Evolutionary conservation across 1,284 basidiomycete genomes (phyloP).

Genomic region (Papiliotrema nemorosa): DNA sequence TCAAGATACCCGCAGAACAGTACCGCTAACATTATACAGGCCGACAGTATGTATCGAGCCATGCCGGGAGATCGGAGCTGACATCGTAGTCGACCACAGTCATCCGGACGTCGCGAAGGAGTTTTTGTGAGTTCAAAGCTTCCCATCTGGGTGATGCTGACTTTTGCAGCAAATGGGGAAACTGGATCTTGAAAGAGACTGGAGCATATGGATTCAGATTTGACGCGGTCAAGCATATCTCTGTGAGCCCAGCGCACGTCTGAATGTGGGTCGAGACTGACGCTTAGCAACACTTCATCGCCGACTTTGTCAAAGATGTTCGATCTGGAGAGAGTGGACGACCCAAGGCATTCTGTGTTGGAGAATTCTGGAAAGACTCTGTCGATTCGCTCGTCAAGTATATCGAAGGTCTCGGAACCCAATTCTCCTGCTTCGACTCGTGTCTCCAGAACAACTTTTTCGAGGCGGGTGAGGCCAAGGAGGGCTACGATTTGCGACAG

Average conservation of each 20-base stretch:
- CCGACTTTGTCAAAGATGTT: conserved; percentile 56
- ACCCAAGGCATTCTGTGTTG: conserved; percentile 53
- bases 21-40: not conserved
- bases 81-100: conserved; percentile 64
- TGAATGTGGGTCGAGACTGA: not conserved
- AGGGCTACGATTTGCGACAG: conserved; percentile 54
- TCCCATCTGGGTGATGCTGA: not conserved
- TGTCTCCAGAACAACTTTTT: conserved; percentile 51
- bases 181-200: conserved; percentile 65
- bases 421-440: conserved; percentile 59
- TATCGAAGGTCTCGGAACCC: conserved; percentile 50
- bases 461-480: conserved; percentile 53
- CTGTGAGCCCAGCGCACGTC: conserved; percentile 19
- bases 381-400: conserved; percentile 40
- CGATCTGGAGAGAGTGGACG: conserved; percentile 50
- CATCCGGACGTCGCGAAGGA: conserved; percentile 65
- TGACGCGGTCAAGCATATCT: conserved; percentile 72
- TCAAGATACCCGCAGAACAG: too few species aligned
- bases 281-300: conserved; percentile 50
- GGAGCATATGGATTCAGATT: conserved; percentile 77
- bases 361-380: conserved; percentile 55
- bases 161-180: conserved; percentile 52
- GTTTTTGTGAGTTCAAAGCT: conserved; percentile 28
- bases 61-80: not conserved
- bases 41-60: not conserved